Evolutionary conservation across 345 rosid genomes (phyloP), one percentile per base, ranked within the genome.

Genomic region (Hibiscus tridactylites): DNA sequence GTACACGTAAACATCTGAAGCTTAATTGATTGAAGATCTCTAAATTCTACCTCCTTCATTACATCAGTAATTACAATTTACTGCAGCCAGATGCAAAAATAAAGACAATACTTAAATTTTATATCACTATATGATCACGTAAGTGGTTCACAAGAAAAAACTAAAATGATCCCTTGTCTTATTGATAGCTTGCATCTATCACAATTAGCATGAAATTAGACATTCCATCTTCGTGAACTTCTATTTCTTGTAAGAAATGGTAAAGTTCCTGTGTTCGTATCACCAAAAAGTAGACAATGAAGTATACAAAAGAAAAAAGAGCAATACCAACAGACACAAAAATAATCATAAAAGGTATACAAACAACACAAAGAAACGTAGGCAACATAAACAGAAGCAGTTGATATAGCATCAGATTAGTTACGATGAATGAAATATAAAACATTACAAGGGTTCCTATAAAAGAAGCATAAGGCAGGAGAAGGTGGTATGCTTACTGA

Each of bases 401-500:
- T 3, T 44, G 53, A 42, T 9, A 65, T 6, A 65, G 56, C 54
- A 65, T 29, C 21, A 46, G 19, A 65, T 24, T 46, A 24, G 35
- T 13, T 24, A 24, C 6, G 47, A 65, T 13, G 26, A 70, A 65
- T 58, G 11, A 17, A n/a, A 29, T 42, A 44, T 21, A 71, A 58
- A 31, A 7, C 3, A 65, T 49, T 54, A 56, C 10, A 47, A 47
- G 44, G 33, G 39, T 33, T 64, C 13, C n/a, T 39, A 13, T 31
- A 68, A 28, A 53, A 21, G 10, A 37, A 64, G 52, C 33, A 61
- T 60, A 53, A 68, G 26, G 17, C 26, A 56, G 10, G 42, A 61
- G 57, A 68, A 13, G 21, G 35, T 50, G 33, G 44, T 31, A 73
- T 80, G 70, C 92, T 85, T 84, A 93, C 98, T 3, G 80, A 80